Base-by-base conservation (phyloP, 345 rosid species). In the Capsella bursapastoris region DNA sequence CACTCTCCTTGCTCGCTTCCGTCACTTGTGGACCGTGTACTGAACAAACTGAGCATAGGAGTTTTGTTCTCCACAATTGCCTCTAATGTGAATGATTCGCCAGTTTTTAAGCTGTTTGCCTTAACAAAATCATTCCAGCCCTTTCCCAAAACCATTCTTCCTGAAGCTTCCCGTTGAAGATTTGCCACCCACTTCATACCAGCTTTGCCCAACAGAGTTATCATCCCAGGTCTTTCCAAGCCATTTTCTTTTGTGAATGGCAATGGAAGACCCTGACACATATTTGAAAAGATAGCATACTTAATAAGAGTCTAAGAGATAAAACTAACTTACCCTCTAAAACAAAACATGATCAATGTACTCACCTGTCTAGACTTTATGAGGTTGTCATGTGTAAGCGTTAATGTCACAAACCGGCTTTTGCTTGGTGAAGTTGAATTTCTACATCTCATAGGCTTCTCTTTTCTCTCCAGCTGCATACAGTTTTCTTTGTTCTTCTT, bases 391-490 rank as follows among this genome's bases (percentile, higher is more conserved):
- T 61, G 1, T 15, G 75, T 28, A 71, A 71, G 51, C 7, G 50
- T 60, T 15, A 71, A n/a, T 37, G 67, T 49, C 18, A 60, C 32
- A 38, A 71, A 60, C 0, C 68, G 22, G 34, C 40, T 61, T 8
- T 16, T 14, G 34, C 41, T 28, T 7, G 66, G 25, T 62, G 32
- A 47, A 31, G 15, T 15, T 6, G 48, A 62, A 28, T 29, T 31
- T 8, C n/a, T 31, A 40, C 35, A 47, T 64, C 11, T 47, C 68
- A 45, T 1, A 31, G 6, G 16, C 12, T 64, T 64, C 68, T 64
- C 10, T 56, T 64, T 64, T 31, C 31, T 47, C 56, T 9, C 15
- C 2, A 55, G 11, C 38, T 6, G 18, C 59, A 55, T 2, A 13
- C 58, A 53, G 2, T 29, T 13, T 1, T 31, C 29, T 48, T 64